phyloP scores from a whole-genome alignment of 116 monocot species.

The Cymodocea nodosa region DNA sequence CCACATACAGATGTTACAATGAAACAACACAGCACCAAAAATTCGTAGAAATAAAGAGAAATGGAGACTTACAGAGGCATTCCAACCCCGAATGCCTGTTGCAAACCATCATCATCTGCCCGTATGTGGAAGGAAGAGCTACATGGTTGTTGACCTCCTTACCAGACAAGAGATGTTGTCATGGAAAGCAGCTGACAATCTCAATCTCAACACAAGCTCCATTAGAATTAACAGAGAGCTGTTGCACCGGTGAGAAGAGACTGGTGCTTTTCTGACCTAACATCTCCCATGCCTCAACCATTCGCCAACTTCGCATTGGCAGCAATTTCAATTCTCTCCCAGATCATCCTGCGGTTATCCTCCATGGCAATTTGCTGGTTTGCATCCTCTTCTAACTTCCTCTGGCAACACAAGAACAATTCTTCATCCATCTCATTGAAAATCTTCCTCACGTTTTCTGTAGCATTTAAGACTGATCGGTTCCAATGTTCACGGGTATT shows the following conservation, averaged over 20 bases:
- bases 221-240: too few relatives aligned
- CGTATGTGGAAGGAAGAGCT: neutral
- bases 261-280: neutral
- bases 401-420: slow-evolving; percentile 20
- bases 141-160: neutral
- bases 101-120: neutral
- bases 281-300: neutral
- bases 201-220: too few relatives aligned
- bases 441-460: slow-evolving; percentile 21
- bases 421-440: slow-evolving; percentile 28
- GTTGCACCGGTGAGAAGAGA: too few relatives aligned
- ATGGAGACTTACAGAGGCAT: neutral
- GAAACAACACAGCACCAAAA: neutral
- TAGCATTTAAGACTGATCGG: slow-evolving; percentile 17
- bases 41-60: neutral
- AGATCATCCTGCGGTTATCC: slow-evolving; percentile 30
- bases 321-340: slow-evolving; percentile 40
- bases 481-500: slow-evolving; percentile 25
- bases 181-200: neutral
- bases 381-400: slow-evolving; percentile 22
- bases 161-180: neutral
- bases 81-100: neutral
- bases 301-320: slow-evolving; percentile 19
- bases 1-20: neutral
- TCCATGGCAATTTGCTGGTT: slow-evolving; percentile 11